Evolutionary conservation across 2,329 filamentous ascomycete species (phyloP), one percentile per base, ranked within the genome.

Genomic region (Eurotiales sp.): DNA sequence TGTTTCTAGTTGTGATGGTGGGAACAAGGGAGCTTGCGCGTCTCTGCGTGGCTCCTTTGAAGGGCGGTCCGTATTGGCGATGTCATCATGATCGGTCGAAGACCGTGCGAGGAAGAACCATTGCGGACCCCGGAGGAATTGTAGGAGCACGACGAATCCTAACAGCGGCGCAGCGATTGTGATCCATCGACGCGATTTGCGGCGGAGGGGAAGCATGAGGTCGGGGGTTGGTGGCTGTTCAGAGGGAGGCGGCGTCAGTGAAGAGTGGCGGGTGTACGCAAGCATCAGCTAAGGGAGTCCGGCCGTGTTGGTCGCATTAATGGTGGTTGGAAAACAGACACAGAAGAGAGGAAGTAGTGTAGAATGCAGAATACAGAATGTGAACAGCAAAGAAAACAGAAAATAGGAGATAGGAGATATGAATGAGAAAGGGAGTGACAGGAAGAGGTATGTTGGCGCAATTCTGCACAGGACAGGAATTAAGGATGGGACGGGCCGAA

Each of bases 121-220:
- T 43, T 54, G 51, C 43, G 48, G 53, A 30, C 51, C 53, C 23
- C 41, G 43, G 78, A 85, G 59, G 75, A 88, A 61, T 79, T 82
- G 47, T 67, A 72, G 56, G 67, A 77, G 54, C 70, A 88, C 55
- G 71, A 79, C 59, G 72, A 74, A 43, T 65, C 85, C 54, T 77
- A 81, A 70, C 71, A 79, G 51, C 72, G 82, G 61, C 77, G 85
- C 67, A 74, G 78, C 42, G 69, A 75, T 60, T 74, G 61, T 53
- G 30, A 67, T 63, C 57, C 66, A 68, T 47, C 67, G 66, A 53
- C 64, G 64, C 49, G 62, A 62, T 52, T 60, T 61, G 45, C 62
- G 61, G 46, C 64, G 64, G 30, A 80, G 57, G 70, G 81, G 56
- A 69, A 75, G 64, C 72, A 77, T 60, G 48, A 30, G 47, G 44